phyloP scores from a whole-genome alignment of 2,329 filamentous ascomycete species.

The Ceratocystis huliohia region DNA sequence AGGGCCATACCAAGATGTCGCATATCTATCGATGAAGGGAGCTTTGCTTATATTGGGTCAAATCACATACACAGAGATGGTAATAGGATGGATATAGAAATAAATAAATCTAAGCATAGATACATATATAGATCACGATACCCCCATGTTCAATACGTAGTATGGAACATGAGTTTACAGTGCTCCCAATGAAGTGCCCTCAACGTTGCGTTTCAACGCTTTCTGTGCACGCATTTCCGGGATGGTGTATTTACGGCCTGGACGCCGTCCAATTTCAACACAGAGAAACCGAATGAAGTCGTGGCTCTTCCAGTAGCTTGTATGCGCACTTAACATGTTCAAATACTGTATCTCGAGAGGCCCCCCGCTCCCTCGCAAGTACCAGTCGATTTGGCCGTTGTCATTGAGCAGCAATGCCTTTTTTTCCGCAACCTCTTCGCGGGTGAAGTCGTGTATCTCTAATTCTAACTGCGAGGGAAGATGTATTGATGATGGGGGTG shows the following conservation, averaged over 20 bases:
- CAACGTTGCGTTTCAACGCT: slow-evolving; percentile 29
- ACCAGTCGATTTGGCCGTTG: slow-evolving; percentile 91
- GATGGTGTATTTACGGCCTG: slow-evolving; percentile 50
- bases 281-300: slow-evolving; percentile 90
- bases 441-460: slow-evolving; percentile 86
- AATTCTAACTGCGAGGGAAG: slow-evolving; percentile 65
- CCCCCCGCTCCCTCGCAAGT: slow-evolving; percentile 68
- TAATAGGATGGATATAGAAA: not conserved
- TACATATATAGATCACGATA: not conserved
- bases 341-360: slow-evolving; percentile 90
- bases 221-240: slow-evolving; percentile 49
- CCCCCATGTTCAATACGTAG: not conserved
- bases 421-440: slow-evolving; percentile 84
- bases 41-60: not conserved
- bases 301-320: slow-evolving; percentile 77
- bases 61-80: not conserved
- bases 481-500: slow-evolving; percentile 29
- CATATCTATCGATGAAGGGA: too few relatives aligned
- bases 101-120: not conserved
- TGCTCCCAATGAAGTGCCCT: not conserved
- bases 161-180: not conserved
- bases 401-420: slow-evolving; percentile 83
- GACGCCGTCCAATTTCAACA: slow-evolving; percentile 66
- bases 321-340: slow-evolving; percentile 92
- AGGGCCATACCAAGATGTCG: not conserved